Evolutionary conservation across 768 basidiomycete genomes (phyloP).

Genomic region (Lanmaoa rubissima): DNA sequence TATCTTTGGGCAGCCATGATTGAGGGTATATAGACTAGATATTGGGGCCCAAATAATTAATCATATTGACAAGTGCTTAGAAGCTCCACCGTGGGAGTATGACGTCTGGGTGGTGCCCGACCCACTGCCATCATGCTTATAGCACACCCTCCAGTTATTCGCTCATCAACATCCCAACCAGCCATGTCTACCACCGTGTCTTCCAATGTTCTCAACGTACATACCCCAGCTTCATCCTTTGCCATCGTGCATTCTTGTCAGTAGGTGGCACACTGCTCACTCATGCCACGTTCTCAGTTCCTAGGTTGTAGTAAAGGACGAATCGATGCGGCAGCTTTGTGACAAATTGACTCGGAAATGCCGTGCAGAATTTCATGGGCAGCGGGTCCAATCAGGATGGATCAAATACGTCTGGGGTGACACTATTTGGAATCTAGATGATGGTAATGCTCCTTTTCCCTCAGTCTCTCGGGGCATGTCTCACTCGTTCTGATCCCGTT

Average conservation of each 20-base stretch:
- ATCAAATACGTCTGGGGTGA: conserved; percentile 84
- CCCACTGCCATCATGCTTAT: too few relatives aligned
- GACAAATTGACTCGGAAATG: conserved; percentile 72
- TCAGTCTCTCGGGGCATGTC: neutral
- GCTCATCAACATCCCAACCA: neutral
- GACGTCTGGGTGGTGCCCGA: neutral
- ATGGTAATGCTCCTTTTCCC: conserved; percentile 52
- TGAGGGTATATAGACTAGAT: conserved; percentile 7
- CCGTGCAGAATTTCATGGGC: conserved; percentile 53
- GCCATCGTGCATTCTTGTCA: conserved; percentile 72
- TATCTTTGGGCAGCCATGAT: neutral
- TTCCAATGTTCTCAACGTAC: conserved; percentile 62
- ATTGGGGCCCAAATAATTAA: neutral
- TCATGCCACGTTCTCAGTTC: conserved; percentile 8
- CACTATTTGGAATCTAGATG: conserved; percentile 83
- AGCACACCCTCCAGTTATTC: neutral
- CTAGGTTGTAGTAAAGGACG: conserved; percentile 56
- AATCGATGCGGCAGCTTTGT: conserved; percentile 59
- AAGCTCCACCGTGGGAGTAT: conserved; percentile 4
- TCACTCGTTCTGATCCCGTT: neutral
- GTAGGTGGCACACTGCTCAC: conserved; percentile 25
- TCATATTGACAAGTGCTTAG: neutral
- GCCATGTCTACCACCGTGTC: conserved; percentile 28
- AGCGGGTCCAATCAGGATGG: conserved; percentile 73
- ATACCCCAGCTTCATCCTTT: conserved; percentile 74